Percentiles rank a stretch among this genome's conserved stretches.
Evolutionary conservation across 192 early-diverging fungal species (phyloP).

Genomic region (Powellomyces hirtus): DNA sequence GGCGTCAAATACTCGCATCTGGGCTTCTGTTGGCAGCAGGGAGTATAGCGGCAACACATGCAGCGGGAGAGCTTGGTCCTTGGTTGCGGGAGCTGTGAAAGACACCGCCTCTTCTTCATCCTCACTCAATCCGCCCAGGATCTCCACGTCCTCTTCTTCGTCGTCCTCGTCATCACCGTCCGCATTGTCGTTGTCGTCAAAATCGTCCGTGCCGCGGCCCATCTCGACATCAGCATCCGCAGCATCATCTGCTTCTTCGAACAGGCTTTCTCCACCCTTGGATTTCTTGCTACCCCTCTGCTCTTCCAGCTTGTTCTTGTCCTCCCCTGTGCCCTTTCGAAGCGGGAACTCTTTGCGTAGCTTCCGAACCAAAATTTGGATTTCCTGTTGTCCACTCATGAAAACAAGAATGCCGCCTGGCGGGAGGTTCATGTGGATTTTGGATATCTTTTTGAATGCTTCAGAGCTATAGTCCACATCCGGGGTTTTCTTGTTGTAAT

Average conservation of each 20-base stretch:
- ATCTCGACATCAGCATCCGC: constrained; percentile 41
- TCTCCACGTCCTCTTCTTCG: constrained; percentile 65
- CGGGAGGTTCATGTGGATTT: constrained; percentile 92
- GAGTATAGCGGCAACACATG: constrained; percentile 98
- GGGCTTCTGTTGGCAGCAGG: constrained; percentile 83
- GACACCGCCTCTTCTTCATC: constrained; percentile 50
- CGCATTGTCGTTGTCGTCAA: constrained; percentile 49
- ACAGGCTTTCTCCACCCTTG: neutral
- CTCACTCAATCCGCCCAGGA: constrained; percentile 41
- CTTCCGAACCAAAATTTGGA: constrained; percentile 71
- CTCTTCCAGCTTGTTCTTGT: constrained; percentile 24
- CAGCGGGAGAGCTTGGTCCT: constrained; percentile 50
- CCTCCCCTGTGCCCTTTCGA: constrained; percentile 25
- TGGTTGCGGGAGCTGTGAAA: neutral
- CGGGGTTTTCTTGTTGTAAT: constrained; percentile 93
- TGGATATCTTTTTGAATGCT: constrained; percentile 85
- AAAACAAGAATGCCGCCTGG: constrained; percentile 93
- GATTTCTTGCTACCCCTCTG: constrained; percentile 6
- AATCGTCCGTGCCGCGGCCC: constrained; percentile 58
- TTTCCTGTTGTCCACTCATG: constrained; percentile 93
- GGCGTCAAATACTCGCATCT: constrained; percentile 86
- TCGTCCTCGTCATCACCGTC: constrained; percentile 59
- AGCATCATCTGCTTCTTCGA: constrained; percentile 37
- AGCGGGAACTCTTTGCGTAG: constrained; percentile 73
- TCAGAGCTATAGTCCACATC: constrained; percentile 82